Conservation (phyloP, 768 basidiomycete genomes). For the Tricholoma terreum region DNA sequence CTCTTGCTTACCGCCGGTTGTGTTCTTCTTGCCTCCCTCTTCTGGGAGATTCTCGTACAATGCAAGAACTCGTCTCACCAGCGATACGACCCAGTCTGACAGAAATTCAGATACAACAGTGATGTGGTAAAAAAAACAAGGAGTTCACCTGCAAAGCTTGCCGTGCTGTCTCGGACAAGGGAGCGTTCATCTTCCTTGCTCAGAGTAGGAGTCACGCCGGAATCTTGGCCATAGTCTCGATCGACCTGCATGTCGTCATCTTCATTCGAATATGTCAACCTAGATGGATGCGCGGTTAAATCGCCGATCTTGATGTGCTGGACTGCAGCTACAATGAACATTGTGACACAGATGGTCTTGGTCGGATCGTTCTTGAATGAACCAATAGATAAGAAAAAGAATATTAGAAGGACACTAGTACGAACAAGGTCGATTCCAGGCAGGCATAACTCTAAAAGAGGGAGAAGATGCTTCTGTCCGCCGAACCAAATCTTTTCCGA, state of each 20-base stretch:
- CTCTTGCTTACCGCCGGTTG: conserved; percentile 82
- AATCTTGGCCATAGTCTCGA: conserved; percentile 44
- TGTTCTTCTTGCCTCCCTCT: conserved; percentile 85
- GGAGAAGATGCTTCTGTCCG: conserved; percentile 86
- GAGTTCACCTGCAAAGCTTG: conserved; percentile 66
- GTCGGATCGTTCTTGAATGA: conserved; percentile 65
- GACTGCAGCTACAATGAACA: conserved; percentile 71
- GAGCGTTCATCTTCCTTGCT: conserved; percentile 67
- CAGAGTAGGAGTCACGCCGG: conserved; percentile 38
- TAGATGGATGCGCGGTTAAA: conserved; percentile 59
- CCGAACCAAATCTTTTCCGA: conserved; percentile 77
- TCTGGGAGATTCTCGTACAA: conserved; percentile 93
- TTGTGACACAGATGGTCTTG: conserved; percentile 77
- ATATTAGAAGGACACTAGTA: conserved; percentile 4
- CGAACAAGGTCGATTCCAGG: conserved; percentile 89
- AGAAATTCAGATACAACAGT: background rate
- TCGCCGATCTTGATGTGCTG: conserved; percentile 80
- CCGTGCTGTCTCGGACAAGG: conserved; percentile 73
- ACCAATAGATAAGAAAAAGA: background rate
- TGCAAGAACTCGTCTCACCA: conserved; percentile 74
- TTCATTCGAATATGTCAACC: conserved; percentile 52
- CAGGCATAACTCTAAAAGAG: conserved; percentile 82
- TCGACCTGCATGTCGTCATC: conserved; percentile 49
- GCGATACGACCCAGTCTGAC: conserved; percentile 75
- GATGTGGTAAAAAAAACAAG: background rate